Evolutionary conservation across 768 basidiomycete species (phyloP).

Genomic region (Phallus indusiatus): DNA sequence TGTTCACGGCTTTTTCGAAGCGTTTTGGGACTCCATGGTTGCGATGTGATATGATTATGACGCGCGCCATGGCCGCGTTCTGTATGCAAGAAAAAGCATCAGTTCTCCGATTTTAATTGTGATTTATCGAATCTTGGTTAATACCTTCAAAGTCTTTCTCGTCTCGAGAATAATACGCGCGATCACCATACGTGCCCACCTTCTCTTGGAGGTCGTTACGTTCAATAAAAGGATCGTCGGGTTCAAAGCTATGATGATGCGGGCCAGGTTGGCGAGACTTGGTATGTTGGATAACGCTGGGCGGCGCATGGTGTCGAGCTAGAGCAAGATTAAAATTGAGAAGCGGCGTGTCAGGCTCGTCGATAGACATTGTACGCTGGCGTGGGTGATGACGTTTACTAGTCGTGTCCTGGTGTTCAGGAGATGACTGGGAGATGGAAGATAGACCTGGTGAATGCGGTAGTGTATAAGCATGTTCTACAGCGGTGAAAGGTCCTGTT

Average conservation of each 20-base stretch:
- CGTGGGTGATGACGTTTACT: background rate
- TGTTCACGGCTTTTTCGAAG: background rate
- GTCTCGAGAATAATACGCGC: background rate
- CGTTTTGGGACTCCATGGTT: background rate
- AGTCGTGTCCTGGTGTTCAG: background rate
- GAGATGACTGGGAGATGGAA: slow-evolving; percentile 2
- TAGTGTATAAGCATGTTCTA: background rate
- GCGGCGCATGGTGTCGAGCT: background rate
- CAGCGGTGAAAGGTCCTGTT: background rate
- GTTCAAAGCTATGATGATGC: background rate
- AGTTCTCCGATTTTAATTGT: background rate
- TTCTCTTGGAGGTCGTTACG: background rate
- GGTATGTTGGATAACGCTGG: background rate
- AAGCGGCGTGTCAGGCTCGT: background rate
- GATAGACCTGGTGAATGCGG: slow-evolving; percentile 4
- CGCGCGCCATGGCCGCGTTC: background rate
- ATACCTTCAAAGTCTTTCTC: background rate
- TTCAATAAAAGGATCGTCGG: slow-evolving; percentile 7
- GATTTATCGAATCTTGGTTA: background rate
- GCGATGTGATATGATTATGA: background rate
- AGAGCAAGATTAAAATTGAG: background rate
- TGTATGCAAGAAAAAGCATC: background rate
- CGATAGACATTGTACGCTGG: background rate
- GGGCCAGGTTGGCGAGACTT: background rate
- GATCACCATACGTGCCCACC: background rate